Evolutionary conservation across 2,329 filamentous ascomycete species (phyloP).

Genomic region (Sphaerulina populicola): DNA sequence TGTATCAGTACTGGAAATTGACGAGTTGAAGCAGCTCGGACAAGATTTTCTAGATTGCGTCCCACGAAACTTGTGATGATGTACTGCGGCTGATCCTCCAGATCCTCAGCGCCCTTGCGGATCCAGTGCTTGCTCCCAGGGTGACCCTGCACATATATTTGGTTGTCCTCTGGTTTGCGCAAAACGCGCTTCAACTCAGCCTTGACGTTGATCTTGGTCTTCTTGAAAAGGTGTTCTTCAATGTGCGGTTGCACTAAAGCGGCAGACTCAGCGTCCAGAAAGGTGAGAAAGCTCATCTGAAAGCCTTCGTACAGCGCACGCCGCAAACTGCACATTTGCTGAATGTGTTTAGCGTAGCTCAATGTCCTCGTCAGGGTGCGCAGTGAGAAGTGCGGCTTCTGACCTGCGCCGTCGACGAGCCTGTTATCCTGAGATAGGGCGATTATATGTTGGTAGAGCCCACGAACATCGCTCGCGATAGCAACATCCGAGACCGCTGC

Average conservation of each 20-base stretch:
- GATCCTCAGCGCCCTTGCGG: conserved; percentile 59
- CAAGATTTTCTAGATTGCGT: conserved; percentile 86
- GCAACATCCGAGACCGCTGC: conserved; percentile 60
- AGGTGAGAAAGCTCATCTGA: conserved; percentile 92
- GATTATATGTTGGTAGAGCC: conserved; percentile 83
- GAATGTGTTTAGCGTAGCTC: conserved; percentile 77
- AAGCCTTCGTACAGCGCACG: conserved; percentile 90
- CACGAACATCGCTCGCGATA: conserved; percentile 70
- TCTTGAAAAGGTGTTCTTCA: conserved; percentile 67
- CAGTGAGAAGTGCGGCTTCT: conserved; percentile 94
- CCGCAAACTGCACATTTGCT: conserved; percentile 73
- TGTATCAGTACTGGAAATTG: conserved; percentile 92
- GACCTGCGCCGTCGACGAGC: conserved; percentile 87
- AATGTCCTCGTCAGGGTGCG: conserved; percentile 85
- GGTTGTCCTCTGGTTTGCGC: conserved; percentile 66
- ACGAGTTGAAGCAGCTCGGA: conserved; percentile 83
- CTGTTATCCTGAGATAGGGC: conserved; percentile 69
- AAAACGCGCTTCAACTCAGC: conserved; percentile 71
- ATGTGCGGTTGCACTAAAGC: conserved; percentile 70
- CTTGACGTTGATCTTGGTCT: conserved; percentile 54
- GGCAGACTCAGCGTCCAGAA: conserved; percentile 76
- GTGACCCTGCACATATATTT: conserved; percentile 58
- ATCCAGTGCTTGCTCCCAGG: conserved; percentile 55
- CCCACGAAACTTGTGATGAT: conserved; percentile 95
- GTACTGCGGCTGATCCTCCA: conserved; percentile 74